Base-by-base conservation (phyloP, 2,329 filamentous ascomycete genomes). In the Penicillium capsulatum region DNA sequence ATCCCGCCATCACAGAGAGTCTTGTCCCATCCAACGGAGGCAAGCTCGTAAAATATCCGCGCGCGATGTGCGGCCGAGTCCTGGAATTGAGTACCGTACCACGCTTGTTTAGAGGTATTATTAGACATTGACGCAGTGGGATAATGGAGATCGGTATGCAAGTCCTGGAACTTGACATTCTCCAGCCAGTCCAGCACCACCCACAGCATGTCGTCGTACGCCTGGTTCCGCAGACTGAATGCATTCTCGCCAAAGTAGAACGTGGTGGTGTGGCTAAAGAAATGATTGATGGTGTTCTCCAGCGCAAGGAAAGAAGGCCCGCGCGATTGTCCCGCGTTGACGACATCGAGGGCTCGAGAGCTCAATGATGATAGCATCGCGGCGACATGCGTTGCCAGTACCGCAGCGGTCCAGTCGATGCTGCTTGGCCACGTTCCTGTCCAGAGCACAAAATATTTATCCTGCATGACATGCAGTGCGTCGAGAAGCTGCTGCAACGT, bases 161-260 rank as follows among this genome's bases (percentile, higher is more conserved):
- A 68, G 20, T 80, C 69, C 36, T 91, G 78, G 58, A 94, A 89
- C 50, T 84, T 81, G 47, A 89, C 77, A 34, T 79, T 79, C 59
- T 95, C 87, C 36, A 96, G 70, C 90, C 91, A 96, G 47, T 84
- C 87, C 26, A 97, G 74, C 2, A 94, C 88, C 1, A 96, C 88
- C 91, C 91, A 97, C 2, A 95, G 76, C 69, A 95, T 94, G 61
- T 97, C 91, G 59, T 96, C 91, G 60, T 83, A 94, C 0, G 91
- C 91, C 70, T 92, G 73, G 40, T 80, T 79, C 31, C 86, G 76
- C 34, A 96, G 75, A 17, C 76, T 73, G 48, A 89, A 80, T 3
- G 81, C 77, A 61, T 95, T 81, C 61, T 97, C 87, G 14, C 86
- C 88, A 60, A 91, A 94, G 60, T 94, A 96, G 52, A 84, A 94